Evolutionary conservation across 176 grass and related monocot species (phyloP), one percentile per base, ranked within the genome.

Genomic region (Phoenix roebelenii): DNA sequence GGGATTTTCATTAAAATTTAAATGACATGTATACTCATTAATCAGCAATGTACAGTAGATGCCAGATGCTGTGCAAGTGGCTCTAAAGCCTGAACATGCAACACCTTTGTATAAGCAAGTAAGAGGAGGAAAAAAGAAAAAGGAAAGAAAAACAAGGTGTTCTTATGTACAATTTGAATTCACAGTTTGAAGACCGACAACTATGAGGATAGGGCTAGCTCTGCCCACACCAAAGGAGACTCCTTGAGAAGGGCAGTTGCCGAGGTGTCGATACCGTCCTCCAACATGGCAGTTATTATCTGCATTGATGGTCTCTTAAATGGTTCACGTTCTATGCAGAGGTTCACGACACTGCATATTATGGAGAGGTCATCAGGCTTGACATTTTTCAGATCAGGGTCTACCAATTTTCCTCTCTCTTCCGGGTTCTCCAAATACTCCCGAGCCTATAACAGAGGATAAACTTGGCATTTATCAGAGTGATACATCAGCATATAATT

Each of bases 221-320:
- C 87, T 0, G 87, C 87, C 92, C 92, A 85, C 18, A 84, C 92
- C 23, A 97, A 63, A 14, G 87, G 77, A 15, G 86, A 91, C 29
- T 90, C 83, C 76, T 90, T 90, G 5, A 96, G 86, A 72, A 90
- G 53, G 71, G 83, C 77, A 30, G 86, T 58, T 16, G 84, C 65
- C 0, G 91, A 96, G 54, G 88, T 29, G 73, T 91, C 72, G 0
- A 90, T 96, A 20, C 75, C 78, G 15, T 90, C 85, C 71, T 91
- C 84, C 51, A 97, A 71, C 10, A 80, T 79, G 12, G 82, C 83
- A 0, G 75, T 76, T 28, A 97, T 88, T 48, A 88, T 82, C 75
- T 96, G 87, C 87, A 96, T 96, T 17, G 87, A 91, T 16, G 83
- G 87, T 16, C 92, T 75, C 81, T 97, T 97, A 0, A 72, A 77